Evolutionary conservation across 768 basidiomycete species (phyloP), one percentile per base, ranked within the genome.

Genomic region (Rhizopogon vesiculosus): DNA sequence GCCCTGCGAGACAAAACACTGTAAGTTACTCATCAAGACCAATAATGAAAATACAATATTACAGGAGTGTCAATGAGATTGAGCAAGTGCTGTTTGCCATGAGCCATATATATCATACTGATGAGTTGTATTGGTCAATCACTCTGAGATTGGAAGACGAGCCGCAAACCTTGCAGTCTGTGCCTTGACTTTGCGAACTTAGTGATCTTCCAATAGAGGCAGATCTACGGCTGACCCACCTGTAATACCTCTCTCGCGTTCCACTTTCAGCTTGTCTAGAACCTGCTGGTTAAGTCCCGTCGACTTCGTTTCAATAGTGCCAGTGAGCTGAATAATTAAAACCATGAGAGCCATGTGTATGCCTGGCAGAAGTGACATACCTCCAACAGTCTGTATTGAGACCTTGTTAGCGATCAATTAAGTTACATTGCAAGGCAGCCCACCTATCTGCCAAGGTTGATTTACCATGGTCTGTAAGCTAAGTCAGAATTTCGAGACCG

Each of bases 1-100:
- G 2, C 97, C 95, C 83, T 90, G 59, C 7, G 15, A 31, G 60
- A 53, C 22, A 6, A 13, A 50, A 28, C 15, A 1, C 7, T n/a
- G 33, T 13, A 15, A 12, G 35, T 15, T 22, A 2, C 15, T 13
- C 25, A 1, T 29, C 19, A 49, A 38, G 5, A 25, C 5, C 18
- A 49, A 51, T 8, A 22, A 9, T 18, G 15, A 53, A 35, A 9
- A 8, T 19, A 48, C 18, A 42, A 41, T 66, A 78, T 53, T 62
- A 89, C 92, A 45, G 96, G 96, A 0, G 97, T 99, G 70, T 99
- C 97, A 63, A 99, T 93, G 28, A 98, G 76, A 71, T 98, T 98
- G 57, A 99, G 78, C 56, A 99, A 77, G 65, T 91, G 87, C 7
- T 71, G 75, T 31, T 75, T 72, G 8, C 79, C 81, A 40, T 78